A percentile compares a stretch with the other conserved stretches of the same genome.
These are phyloP conservation scores for Penicillium expansum DNA, from an alignment of 2,329 filamentous ascomycete genomes.

Conservation along the genomic window DNA sequence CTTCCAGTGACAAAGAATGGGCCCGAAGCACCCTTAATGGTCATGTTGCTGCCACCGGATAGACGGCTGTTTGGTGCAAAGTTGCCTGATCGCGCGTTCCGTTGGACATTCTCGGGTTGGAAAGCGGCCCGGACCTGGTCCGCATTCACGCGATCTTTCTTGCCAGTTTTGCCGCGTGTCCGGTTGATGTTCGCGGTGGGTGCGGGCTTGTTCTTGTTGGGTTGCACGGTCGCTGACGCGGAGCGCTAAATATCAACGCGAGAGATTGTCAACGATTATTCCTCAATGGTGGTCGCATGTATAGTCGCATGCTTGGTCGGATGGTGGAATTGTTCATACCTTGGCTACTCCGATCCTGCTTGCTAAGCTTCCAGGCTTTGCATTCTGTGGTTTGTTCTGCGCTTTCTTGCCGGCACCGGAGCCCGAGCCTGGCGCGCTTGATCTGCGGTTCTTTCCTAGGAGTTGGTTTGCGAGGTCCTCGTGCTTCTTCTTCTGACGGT, in stretches of 20 bases:
- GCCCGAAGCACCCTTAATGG: constrained; percentile 54
- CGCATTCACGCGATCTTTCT: constrained; percentile 36
- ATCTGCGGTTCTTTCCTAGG: constrained; percentile 53
- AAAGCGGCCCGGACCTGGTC: constrained; percentile 34
- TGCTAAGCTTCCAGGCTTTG: constrained; percentile 52
- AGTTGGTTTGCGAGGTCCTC: constrained; percentile 59
- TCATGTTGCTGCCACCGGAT: constrained; percentile 39
- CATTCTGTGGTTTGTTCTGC: constrained; percentile 39
- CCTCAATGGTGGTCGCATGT: neutral
- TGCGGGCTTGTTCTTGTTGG: constrained; percentile 41
- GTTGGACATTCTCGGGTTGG: constrained; percentile 29
- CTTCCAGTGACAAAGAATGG: constrained; percentile 59
- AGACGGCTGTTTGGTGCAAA: constrained; percentile 8
- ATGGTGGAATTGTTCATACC: constrained; percentile 33
- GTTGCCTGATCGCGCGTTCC: constrained; percentile 32
- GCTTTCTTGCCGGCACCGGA: constrained; percentile 16
- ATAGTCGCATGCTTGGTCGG: neutral
- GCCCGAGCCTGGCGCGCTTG: constrained; percentile 47
- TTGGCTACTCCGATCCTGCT: constrained; percentile 61
- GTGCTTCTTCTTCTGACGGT: constrained; percentile 55
- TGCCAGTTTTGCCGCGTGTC: constrained; percentile 27
- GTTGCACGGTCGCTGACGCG: constrained; percentile 39
- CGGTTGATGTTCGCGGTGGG: constrained; percentile 24
- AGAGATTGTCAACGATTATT: neutral
- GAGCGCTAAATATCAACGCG: constrained; percentile 33